Evolutionary conservation across 1,139 yeast species (phyloP), one percentile per base, ranked within the genome.

Genomic region (Geotrichum carabidarum): DNA sequence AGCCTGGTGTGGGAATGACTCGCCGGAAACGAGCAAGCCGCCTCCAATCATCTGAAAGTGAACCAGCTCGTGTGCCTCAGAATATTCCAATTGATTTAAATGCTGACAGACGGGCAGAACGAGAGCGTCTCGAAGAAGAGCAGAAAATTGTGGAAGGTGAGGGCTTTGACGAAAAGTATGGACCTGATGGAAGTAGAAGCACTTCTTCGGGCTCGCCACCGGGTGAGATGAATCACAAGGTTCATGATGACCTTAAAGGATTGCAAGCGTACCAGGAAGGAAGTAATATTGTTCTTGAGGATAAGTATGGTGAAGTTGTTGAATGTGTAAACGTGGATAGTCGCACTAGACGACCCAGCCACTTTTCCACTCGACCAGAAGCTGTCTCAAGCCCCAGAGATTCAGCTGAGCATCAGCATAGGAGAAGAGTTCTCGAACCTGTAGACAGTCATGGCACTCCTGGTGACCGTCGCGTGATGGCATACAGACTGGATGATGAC

Each of bases 1-100:
- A 82, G 61, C 94, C 94, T 1, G 89, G 87, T 2, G 95, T 94
- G 44, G 94, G 93, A 36, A 86, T 87, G 66, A 77, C 74, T 56
- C 73, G 84, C 71, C 72, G 71, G 65, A 65, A 70, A 68, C 64
- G 69, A 8, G 8, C 32, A 4, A n/a, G 9, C 5, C 34, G 34
- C 34, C 12, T 22, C 4, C 32, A 42, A 12, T 6, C 31, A 14
- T 17, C 30, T 17, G 44, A 78, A 82, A 61, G 93, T 94, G 1
- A 88, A 87, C 1, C 95, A 94, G 44, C 94, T 93, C 36, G 86
- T 86, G 57, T 60, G 11, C 71, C 72, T 4, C 65, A 60, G 14
- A 59, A 56, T 32, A 59, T 67, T 8, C 63, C 67, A 2, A 60
- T 71, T 44, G 69, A 71, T 40, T 63, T 71, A 8, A 62, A 63